Evolutionary conservation across 2,329 filamentous ascomycete species (phyloP), one percentile per base, ranked within the genome.

Genomic region (Microdochium bolleyi): DNA sequence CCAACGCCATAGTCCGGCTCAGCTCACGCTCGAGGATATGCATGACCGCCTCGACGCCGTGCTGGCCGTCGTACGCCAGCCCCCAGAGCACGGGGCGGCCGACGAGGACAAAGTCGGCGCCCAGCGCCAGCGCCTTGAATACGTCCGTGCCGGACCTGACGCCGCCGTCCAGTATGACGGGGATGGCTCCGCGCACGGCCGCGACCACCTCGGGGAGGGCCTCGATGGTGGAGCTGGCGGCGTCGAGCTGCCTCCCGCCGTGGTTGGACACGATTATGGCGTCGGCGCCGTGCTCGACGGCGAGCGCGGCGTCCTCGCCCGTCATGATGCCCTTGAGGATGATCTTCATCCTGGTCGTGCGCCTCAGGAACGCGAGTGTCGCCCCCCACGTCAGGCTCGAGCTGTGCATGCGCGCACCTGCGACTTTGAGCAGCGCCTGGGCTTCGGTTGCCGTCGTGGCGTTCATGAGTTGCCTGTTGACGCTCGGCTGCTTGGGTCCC

Each of bases 281-380:
- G 21, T 61, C 56, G 1, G 57, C 52, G 1, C 56, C 55, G 25
- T 56, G 52, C 34, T 56, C 51, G 3, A 61, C 55, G 1, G 60
- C 59, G 13, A 58, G 52, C 11, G 57, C 55, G 3, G 57, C 57
- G 38, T 61, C 59, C 21, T 58, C 56, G 1, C 52, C 52, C 2
- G 59, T 59, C 51, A 59, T 50, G 13, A 60, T 55, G 2, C 58
- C 58, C 52, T 60, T 60, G 10, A 64, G 53, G 2, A 61, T 54
- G 24, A 63, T 62, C 49, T 57, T 57, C 59, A 64, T 60, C 49
- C 49, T 58, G 1, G 61, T 64, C 14, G 56, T 52, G n/a, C 51
- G 51, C 10, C 60, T 55, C 1, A 64, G 57, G 54, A 55, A 61
- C 2, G 49, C 52, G 11, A 64, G 61, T 3, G 57, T 55, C 34